These are phyloP conservation scores for Paecilomyces dactylethromorphus DNA, from an alignment of 2,329 filamentous ascomycete species.

Conservation along the genomic window DNA sequence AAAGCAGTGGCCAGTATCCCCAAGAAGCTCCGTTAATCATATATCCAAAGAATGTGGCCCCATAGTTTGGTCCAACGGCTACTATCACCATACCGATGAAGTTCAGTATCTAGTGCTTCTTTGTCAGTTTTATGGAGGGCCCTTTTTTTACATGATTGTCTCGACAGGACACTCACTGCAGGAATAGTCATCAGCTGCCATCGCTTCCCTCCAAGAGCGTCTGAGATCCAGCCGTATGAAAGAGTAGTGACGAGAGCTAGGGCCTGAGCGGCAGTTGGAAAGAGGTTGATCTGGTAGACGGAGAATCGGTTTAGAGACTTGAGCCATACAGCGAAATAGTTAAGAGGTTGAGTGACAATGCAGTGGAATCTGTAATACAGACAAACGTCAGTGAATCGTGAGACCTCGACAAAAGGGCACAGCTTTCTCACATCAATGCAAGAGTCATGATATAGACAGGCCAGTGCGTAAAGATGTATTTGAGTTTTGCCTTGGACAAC, in stretches of 20 bases:
- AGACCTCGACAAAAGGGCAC: not conserved
- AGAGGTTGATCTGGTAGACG: slow-evolving; percentile 14
- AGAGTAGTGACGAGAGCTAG: slow-evolving; percentile 10
- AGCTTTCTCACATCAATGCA: slow-evolving; percentile 4
- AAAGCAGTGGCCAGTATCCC: slow-evolving; percentile 13
- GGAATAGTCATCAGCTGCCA: slow-evolving; percentile 11
- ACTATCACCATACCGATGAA: slow-evolving; percentile 14
- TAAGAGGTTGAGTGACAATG: slow-evolving; percentile 11
- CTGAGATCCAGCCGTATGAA: slow-evolving; percentile 12
- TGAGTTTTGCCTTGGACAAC: slow-evolving; percentile 11
- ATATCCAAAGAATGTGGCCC: slow-evolving; percentile 13
- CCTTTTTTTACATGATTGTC: not conserved
- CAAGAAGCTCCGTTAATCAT: slow-evolving; percentile 14
- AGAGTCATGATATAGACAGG: slow-evolving; percentile 11
- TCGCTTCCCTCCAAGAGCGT: slow-evolving; percentile 10
- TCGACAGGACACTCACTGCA: slow-evolving; percentile 2
- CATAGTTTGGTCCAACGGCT: slow-evolving; percentile 12
- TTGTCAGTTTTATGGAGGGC: not conserved
- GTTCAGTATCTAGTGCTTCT: slow-evolving; percentile 3
- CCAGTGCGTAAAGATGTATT: slow-evolving; percentile 10
- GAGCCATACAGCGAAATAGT: slow-evolving; percentile 14
- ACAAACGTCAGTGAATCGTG: not conserved
- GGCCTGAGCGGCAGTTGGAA: slow-evolving; percentile 11
- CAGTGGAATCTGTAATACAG: slow-evolving; percentile 6
- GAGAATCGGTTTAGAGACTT: slow-evolving; percentile 12